Base-by-base conservation (phyloP, 148 eudicot species). In the Chenopodium formosanum region DNA sequence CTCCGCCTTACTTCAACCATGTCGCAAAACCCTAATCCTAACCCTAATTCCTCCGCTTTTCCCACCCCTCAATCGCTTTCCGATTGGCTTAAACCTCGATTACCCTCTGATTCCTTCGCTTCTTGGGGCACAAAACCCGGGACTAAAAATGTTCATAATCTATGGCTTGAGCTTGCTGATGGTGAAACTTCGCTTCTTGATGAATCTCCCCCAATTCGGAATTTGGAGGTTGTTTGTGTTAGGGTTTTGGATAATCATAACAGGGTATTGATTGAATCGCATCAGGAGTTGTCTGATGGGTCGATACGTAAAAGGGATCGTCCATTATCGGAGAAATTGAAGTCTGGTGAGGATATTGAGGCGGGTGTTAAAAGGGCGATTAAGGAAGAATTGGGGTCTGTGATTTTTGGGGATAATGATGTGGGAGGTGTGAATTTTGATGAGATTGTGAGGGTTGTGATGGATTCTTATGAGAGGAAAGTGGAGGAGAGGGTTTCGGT, bases 61-160 rank as follows among this genome's bases (percentile, higher is more conserved):
- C 80, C 90, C 79, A 63, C 82, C 74, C 84, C 86, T 83, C 90
- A 83, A 48, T 79, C 82, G 73, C 82, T 93, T 81, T 89, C 98
- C 82, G 94, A 92, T 74, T 96, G 98, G 98, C 90, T 96, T 29
- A 79, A 80, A 25, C 91, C 94, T 10, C 87, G 98, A 0, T 73
- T 96, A 75, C 92, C 92, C 8, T 88, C 93, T 22, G 97, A 94
- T 17, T 87, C 91, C 0, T 89, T 96, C 77, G 88, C 94, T 75
- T 52, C 95, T 7, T 96, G 99, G 99, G 99, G 99, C 9, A 89
- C 88, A 19, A 92, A 85, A 44, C 94, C 98, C 7, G 99, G 99
- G 5, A 96, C 99, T 25, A 96, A 96, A 79, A 96, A 94, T 80
- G 87, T 96, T 58, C 94, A 94, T 70, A 96, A 90, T 73, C 87